Base-by-base conservation (phyloP, 495 filamentous ascomycete genomes). In the Tuber umbilicatum region DNA sequence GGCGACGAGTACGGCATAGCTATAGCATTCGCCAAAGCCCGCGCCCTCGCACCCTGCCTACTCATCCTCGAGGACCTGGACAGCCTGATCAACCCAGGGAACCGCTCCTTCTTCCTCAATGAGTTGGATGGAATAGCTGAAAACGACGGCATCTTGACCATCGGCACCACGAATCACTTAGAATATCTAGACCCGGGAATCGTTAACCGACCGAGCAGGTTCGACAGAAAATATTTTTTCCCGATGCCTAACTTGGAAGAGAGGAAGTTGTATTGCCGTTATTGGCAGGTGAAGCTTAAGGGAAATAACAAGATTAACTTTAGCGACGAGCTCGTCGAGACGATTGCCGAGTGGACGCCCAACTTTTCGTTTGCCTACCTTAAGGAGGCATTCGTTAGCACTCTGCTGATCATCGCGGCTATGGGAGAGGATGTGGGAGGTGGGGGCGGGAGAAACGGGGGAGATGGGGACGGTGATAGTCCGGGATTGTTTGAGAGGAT, bases 31-130 rank as follows among this genome's bases (percentile, higher is more conserved):
- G 35, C 72, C 9, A 87, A 84, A 70, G 88, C 88, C 6, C 81
- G 88, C 39, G 83, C 83, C 69, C 83, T 86, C 68, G 86, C 87
- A 0, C 87, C 87, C 2, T 89, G 45, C 35, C 19, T 88, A 41
- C 82, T 88, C 10, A 82, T 91, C 67, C 87, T 92, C 55, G 90
- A 92, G 82, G 90, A 92, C 74, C 86, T 92, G 37, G 90, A 91
- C 78, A 89, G 86, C 45, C 82, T 91, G 21, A 86, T 91, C 17
- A 85, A 83, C 2, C 84, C 85, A 67, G 74, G 73, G 14, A 86
- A 88, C 35, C 83, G 89, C 19, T 87, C 85, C 73, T 92, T 90
- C 83, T 92, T 92, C 79, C 85, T 92, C 70, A 92, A 92, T 78
- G 89, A 92, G 76, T 86, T 91, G 5, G 90, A 92, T 75, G 90